Conservation (phyloP, 805 yeast genomes). For the Phaffomyces thermotolerans region DNA sequence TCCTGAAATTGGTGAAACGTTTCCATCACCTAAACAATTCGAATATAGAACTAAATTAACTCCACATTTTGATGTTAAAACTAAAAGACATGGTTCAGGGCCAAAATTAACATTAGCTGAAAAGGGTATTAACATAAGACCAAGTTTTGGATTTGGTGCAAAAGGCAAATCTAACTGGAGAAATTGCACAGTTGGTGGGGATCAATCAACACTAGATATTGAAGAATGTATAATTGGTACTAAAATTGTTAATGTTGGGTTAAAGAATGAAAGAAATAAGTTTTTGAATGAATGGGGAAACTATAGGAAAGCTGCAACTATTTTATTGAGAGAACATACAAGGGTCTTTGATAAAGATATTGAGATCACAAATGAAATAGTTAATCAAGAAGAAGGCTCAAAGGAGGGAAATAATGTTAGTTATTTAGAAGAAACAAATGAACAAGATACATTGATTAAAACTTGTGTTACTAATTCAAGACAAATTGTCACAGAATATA, state of each 20-base stretch:
- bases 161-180: slow-evolving; percentile 77
- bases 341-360: slow-evolving; percentile 20
- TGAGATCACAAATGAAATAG: slow-evolving; percentile 24
- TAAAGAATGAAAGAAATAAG: slow-evolving; percentile 56
- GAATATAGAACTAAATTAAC: slow-evolving; percentile 88
- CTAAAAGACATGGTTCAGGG: slow-evolving; percentile 33
- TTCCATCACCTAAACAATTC: slow-evolving; percentile 69
- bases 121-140: slow-evolving; percentile 40
- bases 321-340: slow-evolving; percentile 76
- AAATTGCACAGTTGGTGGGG: slow-evolving; percentile 58
- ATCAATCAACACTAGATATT: slow-evolving; percentile 67
- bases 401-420: slow-evolving; percentile 31
- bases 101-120: slow-evolving; percentile 90
- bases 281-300: slow-evolving; percentile 39
- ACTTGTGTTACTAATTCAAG: slow-evolving; percentile 76
- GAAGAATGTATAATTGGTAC: slow-evolving; percentile 95
- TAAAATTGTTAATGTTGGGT: slow-evolving; percentile 61
- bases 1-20: slow-evolving; percentile 59
- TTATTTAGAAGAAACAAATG: slow-evolving; percentile 26
- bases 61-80: slow-evolving; percentile 87
- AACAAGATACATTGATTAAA: slow-evolving; percentile 35
- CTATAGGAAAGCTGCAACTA: slow-evolving; percentile 77
- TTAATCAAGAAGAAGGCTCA: slow-evolving; percentile 39
- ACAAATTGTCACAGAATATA: slow-evolving; percentile 71
- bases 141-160: slow-evolving; percentile 84